Conservation (phyloP, 768 basidiomycete species). For the Wakefieldia striispora region DNA sequence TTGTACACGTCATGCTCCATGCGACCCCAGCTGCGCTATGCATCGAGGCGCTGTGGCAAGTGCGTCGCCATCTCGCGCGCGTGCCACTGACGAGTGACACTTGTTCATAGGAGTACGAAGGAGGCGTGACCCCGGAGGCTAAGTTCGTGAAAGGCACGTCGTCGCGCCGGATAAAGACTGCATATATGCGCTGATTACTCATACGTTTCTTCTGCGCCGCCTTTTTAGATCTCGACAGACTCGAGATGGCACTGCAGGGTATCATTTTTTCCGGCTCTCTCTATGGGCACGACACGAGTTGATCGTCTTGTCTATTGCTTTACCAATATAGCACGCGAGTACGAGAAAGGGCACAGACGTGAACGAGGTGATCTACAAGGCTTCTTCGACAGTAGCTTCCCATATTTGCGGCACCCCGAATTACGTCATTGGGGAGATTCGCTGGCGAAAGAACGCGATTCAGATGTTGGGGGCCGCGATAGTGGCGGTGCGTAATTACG, state of each 20-base stretch:
- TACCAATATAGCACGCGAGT: constrained; percentile 59
- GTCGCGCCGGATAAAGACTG: background rate
- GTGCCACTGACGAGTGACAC: no score
- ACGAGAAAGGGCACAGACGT: constrained; percentile 53
- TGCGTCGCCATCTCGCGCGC: background rate
- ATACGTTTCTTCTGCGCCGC: no score
- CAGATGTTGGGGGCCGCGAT: background rate
- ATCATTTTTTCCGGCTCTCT: constrained; percentile 1
- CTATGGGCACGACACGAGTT: no score
- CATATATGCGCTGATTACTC: background rate
- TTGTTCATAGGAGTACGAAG: constrained; percentile 76
- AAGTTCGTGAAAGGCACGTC: constrained; percentile 80
- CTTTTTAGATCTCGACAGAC: constrained; percentile 70
- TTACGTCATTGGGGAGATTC: constrained; percentile 68
- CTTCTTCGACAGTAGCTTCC: constrained; percentile 82
- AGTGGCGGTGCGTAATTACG: background rate
- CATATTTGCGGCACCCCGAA: constrained; percentile 67
- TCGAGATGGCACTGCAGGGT: constrained; percentile 90
- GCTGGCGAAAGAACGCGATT: constrained; percentile 10
- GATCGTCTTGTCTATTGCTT: no score
- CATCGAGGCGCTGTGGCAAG: constrained; percentile 73
- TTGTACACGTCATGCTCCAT: constrained; percentile 88
- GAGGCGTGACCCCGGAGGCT: constrained; percentile 67
- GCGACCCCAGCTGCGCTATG: constrained; percentile 62
- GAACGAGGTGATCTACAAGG: constrained; percentile 52